Percentiles rank a stretch among this genome's conserved stretches.
These are phyloP conservation scores for Penicillium psychrosexuale DNA, from an alignment of 2,329 filamentous ascomycete species.

Conservation along the genomic window DNA sequence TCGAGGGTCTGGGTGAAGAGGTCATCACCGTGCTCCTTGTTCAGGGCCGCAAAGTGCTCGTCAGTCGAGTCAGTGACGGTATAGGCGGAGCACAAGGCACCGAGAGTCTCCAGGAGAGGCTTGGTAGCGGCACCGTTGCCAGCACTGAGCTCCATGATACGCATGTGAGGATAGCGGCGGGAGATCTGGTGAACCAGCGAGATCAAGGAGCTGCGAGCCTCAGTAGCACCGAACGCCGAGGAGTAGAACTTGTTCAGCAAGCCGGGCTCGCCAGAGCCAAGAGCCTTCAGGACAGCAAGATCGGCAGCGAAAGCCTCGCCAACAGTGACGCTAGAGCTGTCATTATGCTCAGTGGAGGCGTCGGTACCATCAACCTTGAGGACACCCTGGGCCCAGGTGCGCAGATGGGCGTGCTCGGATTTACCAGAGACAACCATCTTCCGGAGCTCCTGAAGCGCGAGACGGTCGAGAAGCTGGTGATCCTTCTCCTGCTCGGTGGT, in stretches of 20 bases:
- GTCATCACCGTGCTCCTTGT: background rate
- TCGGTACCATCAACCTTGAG: background rate
- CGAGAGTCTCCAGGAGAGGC: background rate
- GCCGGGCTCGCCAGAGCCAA: background rate
- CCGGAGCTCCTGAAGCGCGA: background rate
- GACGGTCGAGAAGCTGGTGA: background rate
- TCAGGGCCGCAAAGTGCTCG: background rate
- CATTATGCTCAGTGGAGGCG: background rate
- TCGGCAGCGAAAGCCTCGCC: background rate
- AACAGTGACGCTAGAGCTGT: background rate
- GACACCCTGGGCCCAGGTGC: background rate
- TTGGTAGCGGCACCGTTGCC: background rate
- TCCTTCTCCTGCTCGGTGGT: background rate
- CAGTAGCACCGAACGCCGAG: background rate
- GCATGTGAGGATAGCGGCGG: background rate
- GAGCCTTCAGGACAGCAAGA: background rate
- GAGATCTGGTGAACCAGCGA: background rate
- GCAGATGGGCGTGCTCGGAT: background rate
- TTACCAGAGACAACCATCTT: background rate
- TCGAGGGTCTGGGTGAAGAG: background rate
- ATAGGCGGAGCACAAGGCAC: background rate
- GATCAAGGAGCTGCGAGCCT: background rate
- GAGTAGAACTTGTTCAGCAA: background rate
- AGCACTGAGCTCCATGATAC: background rate
- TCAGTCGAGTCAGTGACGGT: background rate